These are phyloP conservation scores for Jasminum sambac DNA, from an alignment of 257 asterid species.

Conservation along the genomic window DNA sequence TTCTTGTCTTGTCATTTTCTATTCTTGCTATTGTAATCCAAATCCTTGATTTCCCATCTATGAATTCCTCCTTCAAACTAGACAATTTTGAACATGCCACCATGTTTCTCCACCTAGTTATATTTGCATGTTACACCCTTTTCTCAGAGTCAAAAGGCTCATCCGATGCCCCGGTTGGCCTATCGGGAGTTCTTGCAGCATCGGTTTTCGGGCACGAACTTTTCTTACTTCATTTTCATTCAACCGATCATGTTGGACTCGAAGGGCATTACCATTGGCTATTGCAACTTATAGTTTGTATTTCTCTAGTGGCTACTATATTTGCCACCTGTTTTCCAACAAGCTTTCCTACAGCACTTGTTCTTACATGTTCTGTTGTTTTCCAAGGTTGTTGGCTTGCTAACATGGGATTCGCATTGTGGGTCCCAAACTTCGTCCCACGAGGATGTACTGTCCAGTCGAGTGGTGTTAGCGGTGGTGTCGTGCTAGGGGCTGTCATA, in stretches of 20 bases:
- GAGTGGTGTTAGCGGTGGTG: slow-evolving; percentile 11
- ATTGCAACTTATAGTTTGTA: slow-evolving; percentile 64
- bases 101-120: slow-evolving; percentile 60
- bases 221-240: slow-evolving; percentile 80
- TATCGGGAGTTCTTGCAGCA: slow-evolving; percentile 62
- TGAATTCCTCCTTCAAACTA: slow-evolving; percentile 56
- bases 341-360: slow-evolving; percentile 61
- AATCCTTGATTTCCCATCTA: slow-evolving; percentile 44
- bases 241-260: slow-evolving; percentile 71
- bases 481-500: slow-evolving; percentile 47
- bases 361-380: slow-evolving; percentile 56
- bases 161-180: slow-evolving; percentile 39
- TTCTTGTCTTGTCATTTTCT: slow-evolving; percentile 58
- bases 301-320: slow-evolving; percentile 55
- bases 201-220: slow-evolving; percentile 74
- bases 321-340: slow-evolving; percentile 43
- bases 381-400: slow-evolving; percentile 88
- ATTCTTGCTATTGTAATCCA: slow-evolving; percentile 54
- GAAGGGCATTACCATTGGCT: slow-evolving; percentile 95
- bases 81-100: slow-evolving; percentile 66
- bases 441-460: slow-evolving; percentile 48
- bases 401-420: slow-evolving; percentile 72
- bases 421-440: slow-evolving; percentile 58
- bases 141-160: slow-evolving; percentile 43
- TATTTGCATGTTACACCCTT: slow-evolving; percentile 60